Percentiles rank a stretch among this genome's conserved stretches.
Conservation (phyloP, 805 yeast genomes). For the Candida railenensis region DNA sequence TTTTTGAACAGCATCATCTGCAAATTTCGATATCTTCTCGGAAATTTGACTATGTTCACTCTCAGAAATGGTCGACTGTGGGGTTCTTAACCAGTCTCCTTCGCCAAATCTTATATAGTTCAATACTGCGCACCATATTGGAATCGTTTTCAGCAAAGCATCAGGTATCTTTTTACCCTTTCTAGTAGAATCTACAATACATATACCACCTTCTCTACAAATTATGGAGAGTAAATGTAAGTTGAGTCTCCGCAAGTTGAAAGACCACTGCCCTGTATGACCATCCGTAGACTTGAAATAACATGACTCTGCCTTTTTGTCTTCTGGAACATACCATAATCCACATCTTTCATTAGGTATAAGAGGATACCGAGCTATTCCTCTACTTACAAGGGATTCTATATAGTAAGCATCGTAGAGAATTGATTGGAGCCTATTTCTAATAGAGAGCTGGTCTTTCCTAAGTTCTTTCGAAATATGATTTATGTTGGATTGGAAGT, state of each 20-base stretch:
- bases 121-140: slow-evolving; percentile 87
- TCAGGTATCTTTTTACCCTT: slow-evolving; percentile 86
- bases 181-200: slow-evolving; percentile 81
- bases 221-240: slow-evolving; percentile 62
- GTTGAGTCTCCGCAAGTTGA: slow-evolving; percentile 71
- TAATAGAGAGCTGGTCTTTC: slow-evolving; percentile 49
- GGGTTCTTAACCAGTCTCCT: slow-evolving; percentile 14
- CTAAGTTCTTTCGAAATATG: slow-evolving; percentile 43
- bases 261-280: slow-evolving; percentile 78
- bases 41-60: slow-evolving; percentile 58
- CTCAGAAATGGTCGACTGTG: slow-evolving; percentile 42
- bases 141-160: slow-evolving; percentile 81
- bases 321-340: slow-evolving; percentile 70
- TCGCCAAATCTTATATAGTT: slow-evolving; percentile 51
- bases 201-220: slow-evolving; percentile 41
- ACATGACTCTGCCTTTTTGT: slow-evolving; percentile 32
- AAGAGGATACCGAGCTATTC: slow-evolving; percentile 35
- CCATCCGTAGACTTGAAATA: slow-evolving; percentile 94
- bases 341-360: slow-evolving; percentile 87
- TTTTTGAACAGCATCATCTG: slow-evolving; percentile 38
- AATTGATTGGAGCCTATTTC: slow-evolving; percentile 72
- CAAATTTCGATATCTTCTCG: slow-evolving; percentile 48
- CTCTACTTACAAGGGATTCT: slow-evolving; percentile 13
- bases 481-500: slow-evolving; percentile 10
- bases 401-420: slow-evolving; percentile 59